phyloP scores from a whole-genome alignment of 805 yeast genomes.

The Candida tibetensis region DNA sequence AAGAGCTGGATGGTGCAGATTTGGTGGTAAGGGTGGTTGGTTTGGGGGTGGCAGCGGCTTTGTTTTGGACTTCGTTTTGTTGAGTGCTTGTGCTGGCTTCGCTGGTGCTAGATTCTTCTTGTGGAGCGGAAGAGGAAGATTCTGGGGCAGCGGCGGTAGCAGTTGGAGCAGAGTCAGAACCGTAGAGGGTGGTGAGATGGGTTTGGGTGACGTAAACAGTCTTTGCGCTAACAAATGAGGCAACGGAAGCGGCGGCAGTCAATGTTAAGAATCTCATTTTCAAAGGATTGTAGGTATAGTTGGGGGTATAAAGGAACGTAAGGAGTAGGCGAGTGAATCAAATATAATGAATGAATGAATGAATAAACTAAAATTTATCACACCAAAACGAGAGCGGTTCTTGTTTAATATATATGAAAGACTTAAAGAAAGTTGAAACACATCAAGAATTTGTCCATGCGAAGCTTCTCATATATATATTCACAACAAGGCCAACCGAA shows the following conservation, averaged over 20 bases:
- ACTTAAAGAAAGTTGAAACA: too few relatives aligned
- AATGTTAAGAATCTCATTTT: conserved; percentile 22
- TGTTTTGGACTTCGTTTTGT: conserved; percentile 11
- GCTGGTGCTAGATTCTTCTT: conserved; percentile 4
- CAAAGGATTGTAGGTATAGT: too few relatives aligned
- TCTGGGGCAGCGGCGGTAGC: conserved; percentile 14
- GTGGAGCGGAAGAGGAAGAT: conserved; percentile 9
- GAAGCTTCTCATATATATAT: too few relatives aligned
- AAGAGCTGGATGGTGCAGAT: conserved; percentile 9
- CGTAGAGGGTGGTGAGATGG: conserved; percentile 25
- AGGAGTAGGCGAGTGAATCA: not conserved
- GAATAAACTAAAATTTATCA: too few relatives aligned
- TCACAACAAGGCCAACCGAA: too few relatives aligned
- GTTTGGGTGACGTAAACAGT: conserved; percentile 27
- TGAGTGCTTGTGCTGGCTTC: not conserved
- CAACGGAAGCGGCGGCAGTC: conserved; percentile 21
- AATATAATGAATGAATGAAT: not conserved
- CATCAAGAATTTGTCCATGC: not conserved
- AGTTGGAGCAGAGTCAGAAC: conserved; percentile 7
- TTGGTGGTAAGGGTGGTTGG: conserved; percentile 6
- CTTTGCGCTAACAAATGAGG: conserved; percentile 20
- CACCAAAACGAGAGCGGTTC: not conserved
- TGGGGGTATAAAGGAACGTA: conserved; percentile 5
- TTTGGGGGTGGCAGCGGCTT: conserved; percentile 9
- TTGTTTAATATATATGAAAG: not conserved